These are phyloP conservation scores for Hammondia hammondi DNA, from an alignment of 169 alveolate species.

Conservation along the genomic window DNA sequence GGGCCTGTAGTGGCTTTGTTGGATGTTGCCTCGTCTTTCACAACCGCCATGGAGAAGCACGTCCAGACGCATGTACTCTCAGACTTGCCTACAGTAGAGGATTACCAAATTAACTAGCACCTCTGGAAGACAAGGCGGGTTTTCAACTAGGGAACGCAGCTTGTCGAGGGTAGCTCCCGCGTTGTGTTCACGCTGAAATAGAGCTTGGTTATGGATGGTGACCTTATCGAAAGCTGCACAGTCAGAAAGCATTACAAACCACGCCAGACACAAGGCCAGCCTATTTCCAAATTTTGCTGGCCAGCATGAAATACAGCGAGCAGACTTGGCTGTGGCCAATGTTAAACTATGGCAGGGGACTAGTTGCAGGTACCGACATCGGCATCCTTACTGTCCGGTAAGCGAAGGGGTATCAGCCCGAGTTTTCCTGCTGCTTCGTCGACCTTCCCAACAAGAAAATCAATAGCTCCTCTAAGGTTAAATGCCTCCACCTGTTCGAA, in stretches of 20 bases:
- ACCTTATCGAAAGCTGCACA: not conserved
- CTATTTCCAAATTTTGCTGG: too few relatives aligned
- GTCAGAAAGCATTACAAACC: not conserved
- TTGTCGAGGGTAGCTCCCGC: not conserved
- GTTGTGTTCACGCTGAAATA: not conserved
- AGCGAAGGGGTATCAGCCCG: not conserved
- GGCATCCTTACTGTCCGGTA: not conserved
- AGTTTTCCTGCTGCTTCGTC: not conserved
- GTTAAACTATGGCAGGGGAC: too few relatives aligned
- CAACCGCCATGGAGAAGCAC: not conserved
- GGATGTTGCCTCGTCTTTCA: too few relatives aligned
- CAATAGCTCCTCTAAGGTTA: not conserved
- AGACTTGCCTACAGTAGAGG: conserved; percentile 23
- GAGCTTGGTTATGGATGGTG: conserved; percentile 11
- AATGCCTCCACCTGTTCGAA: not conserved
- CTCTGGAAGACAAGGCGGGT: conserved; percentile 9
- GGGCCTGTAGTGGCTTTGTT: too few relatives aligned
- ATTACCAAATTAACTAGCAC: conserved; percentile 17
- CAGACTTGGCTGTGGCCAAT: too few relatives aligned
- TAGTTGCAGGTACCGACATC: not conserved
- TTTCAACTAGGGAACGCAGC: not conserved
- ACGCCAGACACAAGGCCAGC: too few relatives aligned
- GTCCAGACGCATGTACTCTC: not conserved
- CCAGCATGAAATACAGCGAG: too few relatives aligned
- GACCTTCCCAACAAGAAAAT: not conserved